Base-by-base conservation (phyloP, 1,139 yeast species). In the Schwanniomyces etchellsii region DNA sequence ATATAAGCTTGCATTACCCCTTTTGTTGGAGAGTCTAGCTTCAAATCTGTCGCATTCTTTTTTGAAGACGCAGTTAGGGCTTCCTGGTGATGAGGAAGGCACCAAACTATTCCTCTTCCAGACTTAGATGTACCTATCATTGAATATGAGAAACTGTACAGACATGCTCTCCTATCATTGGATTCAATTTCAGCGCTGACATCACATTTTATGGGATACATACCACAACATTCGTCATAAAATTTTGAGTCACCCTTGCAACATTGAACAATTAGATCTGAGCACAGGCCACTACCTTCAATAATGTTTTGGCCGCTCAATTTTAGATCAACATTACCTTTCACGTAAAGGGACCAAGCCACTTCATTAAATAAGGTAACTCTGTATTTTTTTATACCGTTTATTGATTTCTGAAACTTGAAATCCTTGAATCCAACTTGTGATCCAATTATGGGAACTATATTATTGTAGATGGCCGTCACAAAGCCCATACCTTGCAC, bases 401-500 rank as follows among this genome's bases (percentile, higher is more conserved):
- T 47, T 3, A 44, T 38, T 0, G 34, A 16, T 2, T 50, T 52
- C 1, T 41, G 39, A 28, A 44, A 48, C 5, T 45, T 38, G 32
- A 44, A 39, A n/a, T 60, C 50, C 47, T 72, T 72, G 43, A 81
- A 62, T 0, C 91, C 93, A 23, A 80, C 82, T 28, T 75, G 74
- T 17, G 85, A 76, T 3, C 68, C 65, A 26, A 81, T 50, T 16
- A 66, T 58, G 1, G 88, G 81, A 5, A 62, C 62, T 23, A 80
- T 55, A 36, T 66, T 66, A n/a, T 52, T 48, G 34, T 81, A 81
- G 3, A 77, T 60, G 2, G 82, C 80, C 4, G 85, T 74, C 10
- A 78, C 57, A 36, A 80, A 74, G 0, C 89, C 89, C 82, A 79
- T 79, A 11, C 93, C 93, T 21, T 63, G 65, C 13, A 54, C 62